These are phyloP conservation scores for Phalaenopsis aphrodite DNA, from an alignment of 106 monocot genomes.

Conservation along the genomic window DNA sequence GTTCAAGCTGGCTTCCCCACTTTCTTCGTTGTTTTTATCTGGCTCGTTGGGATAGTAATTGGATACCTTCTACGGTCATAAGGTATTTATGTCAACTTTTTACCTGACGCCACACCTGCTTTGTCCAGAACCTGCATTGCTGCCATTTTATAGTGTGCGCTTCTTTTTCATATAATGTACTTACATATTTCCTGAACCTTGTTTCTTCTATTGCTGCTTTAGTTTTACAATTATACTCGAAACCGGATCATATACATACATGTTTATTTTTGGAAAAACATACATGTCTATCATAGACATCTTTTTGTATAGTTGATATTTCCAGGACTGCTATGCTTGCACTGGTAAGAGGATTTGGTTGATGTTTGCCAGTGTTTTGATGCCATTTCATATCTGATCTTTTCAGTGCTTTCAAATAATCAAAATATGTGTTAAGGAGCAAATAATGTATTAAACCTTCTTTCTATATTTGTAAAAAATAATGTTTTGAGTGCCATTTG, in stretches of 20 bases:
- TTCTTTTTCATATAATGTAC: no score
- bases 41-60: constrained; percentile 31
- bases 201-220: background rate
- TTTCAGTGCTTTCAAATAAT: no score
- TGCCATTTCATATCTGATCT: no score
- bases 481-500: no score
- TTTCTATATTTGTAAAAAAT: no score
- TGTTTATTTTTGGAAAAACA: background rate
- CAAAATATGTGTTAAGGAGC: no score
- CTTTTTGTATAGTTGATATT: background rate
- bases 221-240: background rate
- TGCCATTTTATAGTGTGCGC: background rate
- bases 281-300: background rate
- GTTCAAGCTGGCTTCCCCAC: constrained; percentile 61
- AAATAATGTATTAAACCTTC: no score
- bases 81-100: background rate
- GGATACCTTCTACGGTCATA: constrained; percentile 32
- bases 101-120: background rate
- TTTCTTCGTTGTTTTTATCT: constrained; percentile 62
- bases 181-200: no score
- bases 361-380: no score
- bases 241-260: background rate
- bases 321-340: background rate
- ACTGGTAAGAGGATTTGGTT: background rate
- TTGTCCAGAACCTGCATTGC: background rate